A percentile compares a stretch with the other conserved stretches of the same genome.
Evolutionary conservation across 2,329 filamentous ascomycete genomes (phyloP).

Genomic region (Phyllosticta capitalensis): DNA sequence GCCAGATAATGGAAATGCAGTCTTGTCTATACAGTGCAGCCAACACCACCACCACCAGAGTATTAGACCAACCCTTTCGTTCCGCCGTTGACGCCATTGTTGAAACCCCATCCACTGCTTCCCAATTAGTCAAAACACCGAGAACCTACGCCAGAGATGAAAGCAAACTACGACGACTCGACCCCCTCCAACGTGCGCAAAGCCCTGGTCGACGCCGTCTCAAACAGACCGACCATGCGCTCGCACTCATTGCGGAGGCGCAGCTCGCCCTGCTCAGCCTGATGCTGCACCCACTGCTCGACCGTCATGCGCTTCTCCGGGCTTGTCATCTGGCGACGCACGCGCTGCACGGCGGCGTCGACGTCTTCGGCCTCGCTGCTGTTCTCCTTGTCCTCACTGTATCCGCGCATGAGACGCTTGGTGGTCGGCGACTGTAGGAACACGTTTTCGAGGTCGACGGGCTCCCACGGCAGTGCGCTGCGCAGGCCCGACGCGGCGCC

Average conservation of each 20-base stretch:
- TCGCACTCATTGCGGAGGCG: conserved; percentile 75
- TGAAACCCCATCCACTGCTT: too few relatives aligned
- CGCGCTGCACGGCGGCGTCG: conserved; percentile 37
- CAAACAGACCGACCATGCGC: conserved; percentile 70
- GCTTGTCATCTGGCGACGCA: conserved; percentile 55
- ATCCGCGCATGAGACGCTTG: conserved; percentile 14
- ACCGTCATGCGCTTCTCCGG: conserved; percentile 85
- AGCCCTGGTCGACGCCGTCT: conserved; percentile 70
- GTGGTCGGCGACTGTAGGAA: conserved; percentile 40
- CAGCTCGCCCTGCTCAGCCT: conserved; percentile 71
- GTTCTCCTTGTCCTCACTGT: conserved; percentile 19
- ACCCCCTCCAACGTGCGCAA: conserved; percentile 69
- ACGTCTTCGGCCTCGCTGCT: conserved; percentile 10
- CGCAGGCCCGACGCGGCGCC: conserved; percentile 37
- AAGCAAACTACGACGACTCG: conserved; percentile 23
- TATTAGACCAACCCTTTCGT: too few relatives aligned
- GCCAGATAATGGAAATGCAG: too few relatives aligned
- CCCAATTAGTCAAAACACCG: too few relatives aligned
- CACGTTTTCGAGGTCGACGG: conserved; percentile 66
- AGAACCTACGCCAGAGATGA: too few relatives aligned
- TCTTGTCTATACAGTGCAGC: too few relatives aligned
- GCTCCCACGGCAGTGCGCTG: conserved; percentile 56
- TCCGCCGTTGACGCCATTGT: too few relatives aligned
- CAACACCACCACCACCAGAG: too few relatives aligned
- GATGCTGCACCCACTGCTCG: conserved; percentile 81